These are phyloP conservation scores for Trichoderma endophyticum DNA, from an alignment of 2,329 filamentous ascomycete species.

Conservation along the genomic window DNA sequence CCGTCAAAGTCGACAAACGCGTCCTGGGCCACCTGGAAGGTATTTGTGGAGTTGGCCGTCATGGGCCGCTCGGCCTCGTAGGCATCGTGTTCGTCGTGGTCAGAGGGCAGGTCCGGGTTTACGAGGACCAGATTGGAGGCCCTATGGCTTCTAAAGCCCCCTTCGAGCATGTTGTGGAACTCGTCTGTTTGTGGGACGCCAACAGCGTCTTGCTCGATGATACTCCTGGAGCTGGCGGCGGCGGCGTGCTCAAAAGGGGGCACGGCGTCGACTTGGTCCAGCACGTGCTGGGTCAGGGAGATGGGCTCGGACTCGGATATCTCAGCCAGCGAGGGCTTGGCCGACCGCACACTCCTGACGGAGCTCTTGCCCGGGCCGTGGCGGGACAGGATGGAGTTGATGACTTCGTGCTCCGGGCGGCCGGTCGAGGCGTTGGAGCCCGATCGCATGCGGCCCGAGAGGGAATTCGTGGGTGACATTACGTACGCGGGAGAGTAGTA, in stretches of 20 bases:
- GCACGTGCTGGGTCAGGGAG: slow-evolving; percentile 47
- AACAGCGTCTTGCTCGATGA: slow-evolving; percentile 34
- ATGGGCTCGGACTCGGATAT: slow-evolving; percentile 57
- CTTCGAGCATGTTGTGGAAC: slow-evolving; percentile 35
- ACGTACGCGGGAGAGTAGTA: slow-evolving; percentile 44
- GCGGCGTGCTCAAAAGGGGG: slow-evolving; percentile 35
- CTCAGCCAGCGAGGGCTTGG: slow-evolving; percentile 51
- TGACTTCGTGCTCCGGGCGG: slow-evolving; percentile 42
- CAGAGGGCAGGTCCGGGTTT: slow-evolving; percentile 11
- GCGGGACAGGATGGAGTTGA: slow-evolving; percentile 42
- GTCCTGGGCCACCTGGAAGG: slow-evolving; percentile 62
- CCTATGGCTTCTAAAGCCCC: slow-evolving; percentile 19
- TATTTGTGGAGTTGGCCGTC: slow-evolving; percentile 56
- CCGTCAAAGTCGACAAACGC: slow-evolving; percentile 82
- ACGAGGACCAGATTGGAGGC: slow-evolving; percentile 13
- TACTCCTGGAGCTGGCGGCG: slow-evolving; percentile 16
- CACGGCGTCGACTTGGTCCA: slow-evolving; percentile 52
- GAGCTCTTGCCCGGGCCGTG: slow-evolving; percentile 56
- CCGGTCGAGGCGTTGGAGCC: slow-evolving; percentile 49
- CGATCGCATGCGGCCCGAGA: slow-evolving; percentile 55
- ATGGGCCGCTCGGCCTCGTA: slow-evolving; percentile 27
- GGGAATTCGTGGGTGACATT: slow-evolving; percentile 63
- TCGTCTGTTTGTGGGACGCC: slow-evolving; percentile 31
- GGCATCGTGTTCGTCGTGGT: slow-evolving; percentile 20
- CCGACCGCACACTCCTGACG: slow-evolving; percentile 48